A percentile compares a stretch with the other conserved stretches of the same genome.
phyloP scores from a whole-genome alignment of 345 rosid species.

The Kandelia obovata region DNA sequence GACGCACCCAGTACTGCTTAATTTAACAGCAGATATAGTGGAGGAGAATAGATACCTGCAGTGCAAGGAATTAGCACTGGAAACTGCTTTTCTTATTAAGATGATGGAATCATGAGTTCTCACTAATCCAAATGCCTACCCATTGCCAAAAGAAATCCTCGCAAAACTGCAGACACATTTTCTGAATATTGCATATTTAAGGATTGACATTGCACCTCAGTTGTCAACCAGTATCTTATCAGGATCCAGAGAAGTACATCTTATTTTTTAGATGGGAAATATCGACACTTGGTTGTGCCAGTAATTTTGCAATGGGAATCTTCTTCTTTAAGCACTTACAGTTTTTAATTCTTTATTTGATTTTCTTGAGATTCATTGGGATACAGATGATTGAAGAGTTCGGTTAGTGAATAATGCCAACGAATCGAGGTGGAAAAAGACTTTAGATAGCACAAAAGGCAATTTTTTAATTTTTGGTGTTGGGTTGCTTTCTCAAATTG shows the following conservation, averaged over 20 bases:
- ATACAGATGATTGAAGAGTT: no score
- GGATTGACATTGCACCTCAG: no score
- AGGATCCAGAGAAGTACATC: background rate
- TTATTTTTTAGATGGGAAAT: no score
- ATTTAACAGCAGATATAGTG: conserved; percentile 68
- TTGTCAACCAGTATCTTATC: background rate
- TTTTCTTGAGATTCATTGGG: no score
- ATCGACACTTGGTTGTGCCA: no score
- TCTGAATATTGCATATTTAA: background rate
- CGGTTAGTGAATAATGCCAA: no score
- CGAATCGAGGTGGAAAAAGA: no score
- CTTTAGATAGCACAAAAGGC: background rate
- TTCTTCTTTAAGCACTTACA: no score
- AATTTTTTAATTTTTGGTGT: conserved; percentile 7
- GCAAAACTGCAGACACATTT: background rate
- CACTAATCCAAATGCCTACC: background rate
- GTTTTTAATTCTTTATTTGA: no score
- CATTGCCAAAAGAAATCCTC: background rate
- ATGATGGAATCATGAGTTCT: conserved; percentile 49
- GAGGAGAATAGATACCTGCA: conserved; percentile 83
- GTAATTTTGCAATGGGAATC: no score
- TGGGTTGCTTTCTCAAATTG: conserved; percentile 10
- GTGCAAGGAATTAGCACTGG: conserved; percentile 69
- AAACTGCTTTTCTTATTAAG: conserved; percentile 73
- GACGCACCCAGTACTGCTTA: conserved; percentile 60